Evolutionary conservation across 805 yeast species (phyloP).

Genomic region (Debaryomyces maramus): DNA sequence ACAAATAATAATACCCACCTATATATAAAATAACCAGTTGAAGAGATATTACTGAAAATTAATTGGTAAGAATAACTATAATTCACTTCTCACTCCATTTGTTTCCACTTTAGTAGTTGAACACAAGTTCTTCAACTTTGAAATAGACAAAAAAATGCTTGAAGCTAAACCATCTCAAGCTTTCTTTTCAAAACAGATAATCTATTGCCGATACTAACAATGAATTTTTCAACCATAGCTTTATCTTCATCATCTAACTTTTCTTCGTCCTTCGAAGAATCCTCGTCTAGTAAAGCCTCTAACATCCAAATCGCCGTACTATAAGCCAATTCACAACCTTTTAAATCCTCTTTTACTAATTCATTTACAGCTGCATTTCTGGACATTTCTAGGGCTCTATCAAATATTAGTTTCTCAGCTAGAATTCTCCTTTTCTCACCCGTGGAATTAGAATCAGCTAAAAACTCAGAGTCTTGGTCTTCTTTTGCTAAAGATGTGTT

Average conservation of each 20-base stretch:
- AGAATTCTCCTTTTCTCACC: slow-evolving; percentile 34
- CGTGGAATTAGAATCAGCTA: slow-evolving; percentile 1
- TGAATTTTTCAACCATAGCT: slow-evolving; percentile 75
- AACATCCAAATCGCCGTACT: slow-evolving; percentile 96
- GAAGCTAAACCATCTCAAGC: slow-evolving; percentile 24
- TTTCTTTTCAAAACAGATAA: slow-evolving; percentile 69
- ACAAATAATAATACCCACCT: too few species aligned
- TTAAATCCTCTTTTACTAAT: slow-evolving; percentile 67
- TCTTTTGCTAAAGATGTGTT: slow-evolving; percentile 31
- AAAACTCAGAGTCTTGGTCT: background rate
- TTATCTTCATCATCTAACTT: slow-evolving; percentile 71
- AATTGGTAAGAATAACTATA: too few species aligned
- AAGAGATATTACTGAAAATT: too few species aligned
- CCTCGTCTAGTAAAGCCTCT: slow-evolving; percentile 72
- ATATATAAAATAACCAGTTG: too few species aligned
- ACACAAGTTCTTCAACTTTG: too few species aligned
- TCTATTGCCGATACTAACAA: slow-evolving; percentile 79
- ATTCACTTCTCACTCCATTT: too few species aligned
- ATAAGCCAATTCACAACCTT: slow-evolving; percentile 82
- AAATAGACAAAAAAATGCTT: too few species aligned
- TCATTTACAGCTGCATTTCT: slow-evolving; percentile 90
- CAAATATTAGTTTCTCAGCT: slow-evolving; percentile 86
- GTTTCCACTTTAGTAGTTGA: too few species aligned
- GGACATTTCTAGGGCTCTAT: slow-evolving; percentile 90
- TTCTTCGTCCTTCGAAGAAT: slow-evolving; percentile 28